Conservation (phyloP, 1,284 basidiomycete genomes). For the Ceratobasidium theobromae region DNA sequence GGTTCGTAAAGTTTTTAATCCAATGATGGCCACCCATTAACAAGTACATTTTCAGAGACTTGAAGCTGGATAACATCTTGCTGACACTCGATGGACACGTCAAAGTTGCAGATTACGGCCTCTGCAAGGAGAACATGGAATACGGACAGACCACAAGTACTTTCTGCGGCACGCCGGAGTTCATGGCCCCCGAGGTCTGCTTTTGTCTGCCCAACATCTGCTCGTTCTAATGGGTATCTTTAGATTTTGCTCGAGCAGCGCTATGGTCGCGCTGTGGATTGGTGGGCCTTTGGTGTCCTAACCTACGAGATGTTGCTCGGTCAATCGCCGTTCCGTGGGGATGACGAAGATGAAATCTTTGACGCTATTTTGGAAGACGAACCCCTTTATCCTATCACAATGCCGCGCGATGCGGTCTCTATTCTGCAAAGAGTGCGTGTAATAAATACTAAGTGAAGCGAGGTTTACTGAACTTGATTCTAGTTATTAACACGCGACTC, state of each 20-base stretch:
- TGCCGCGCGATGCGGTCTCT: constrained; percentile 97
- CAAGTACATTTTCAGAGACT: constrained; percentile 59
- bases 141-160: constrained; percentile 95
- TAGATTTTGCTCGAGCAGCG: constrained; percentile 97
- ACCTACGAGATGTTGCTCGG: constrained; percentile 99
- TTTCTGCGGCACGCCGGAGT: constrained; percentile 99
- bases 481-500: constrained; percentile 94
- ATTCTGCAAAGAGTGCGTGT: constrained; percentile 82
- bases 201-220: not conserved
- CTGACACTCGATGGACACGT: constrained; percentile 97
- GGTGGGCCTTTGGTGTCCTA: constrained; percentile 99
- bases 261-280: constrained; percentile 97
- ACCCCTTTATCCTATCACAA: constrained; percentile 98
- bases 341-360: constrained; percentile 99
- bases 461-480: constrained; percentile 24
- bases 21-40: not conserved
- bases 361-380: constrained; percentile 99
- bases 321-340: constrained; percentile 98
- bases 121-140: constrained; percentile 99
- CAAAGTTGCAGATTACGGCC: constrained; percentile 98
- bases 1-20: constrained; percentile 50
- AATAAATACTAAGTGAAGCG: constrained; percentile 32
- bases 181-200: constrained; percentile 97
- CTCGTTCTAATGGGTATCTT: not conserved
- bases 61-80: constrained; percentile 98